A percentile compares a stretch with the other conserved stretches of the same genome.
These are phyloP conservation scores for Russula emetica DNA, from an alignment of 768 basidiomycete genomes.

Conservation along the genomic window DNA sequence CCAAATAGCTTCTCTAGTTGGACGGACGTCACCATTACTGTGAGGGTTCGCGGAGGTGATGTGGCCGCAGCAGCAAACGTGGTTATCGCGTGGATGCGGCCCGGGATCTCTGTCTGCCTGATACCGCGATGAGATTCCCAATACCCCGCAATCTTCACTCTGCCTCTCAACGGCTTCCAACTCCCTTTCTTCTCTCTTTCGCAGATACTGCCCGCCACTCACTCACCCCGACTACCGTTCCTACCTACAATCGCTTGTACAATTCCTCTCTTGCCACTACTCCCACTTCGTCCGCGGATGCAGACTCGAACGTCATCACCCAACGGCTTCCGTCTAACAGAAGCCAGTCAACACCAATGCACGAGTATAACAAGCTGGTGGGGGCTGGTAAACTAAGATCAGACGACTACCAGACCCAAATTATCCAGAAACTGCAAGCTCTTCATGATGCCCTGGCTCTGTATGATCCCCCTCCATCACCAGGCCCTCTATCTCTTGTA, in stretches of 20 bases:
- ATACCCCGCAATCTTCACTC: conserved; percentile 11
- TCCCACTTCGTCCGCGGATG: background rate
- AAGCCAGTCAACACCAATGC: conserved; percentile 32
- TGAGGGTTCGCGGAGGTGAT: no score
- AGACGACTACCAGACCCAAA: conserved; percentile 80
- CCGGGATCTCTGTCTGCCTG: no score
- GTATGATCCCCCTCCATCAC: conserved; percentile 59
- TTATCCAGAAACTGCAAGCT: conserved; percentile 76
- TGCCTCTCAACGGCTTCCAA: background rate
- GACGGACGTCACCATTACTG: conserved; percentile 5
- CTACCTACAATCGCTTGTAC: background rate
- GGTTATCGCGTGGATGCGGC: no score
- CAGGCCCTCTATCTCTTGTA: conserved; percentile 36
- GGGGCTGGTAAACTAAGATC: conserved; percentile 52
- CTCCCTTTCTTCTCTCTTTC: background rate
- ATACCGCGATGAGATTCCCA: background rate
- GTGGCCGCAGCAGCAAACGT: no score
- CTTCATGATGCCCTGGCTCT: conserved; percentile 65
- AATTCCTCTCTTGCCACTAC: conserved; percentile 15
- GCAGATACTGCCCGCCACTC: background rate
- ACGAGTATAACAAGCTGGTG: conserved; percentile 48
- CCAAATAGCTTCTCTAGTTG: conserved; percentile 67
- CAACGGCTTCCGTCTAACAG: background rate
- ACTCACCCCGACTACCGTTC: background rate
- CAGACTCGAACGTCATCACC: background rate